Base-by-base conservation (phyloP, 2,329 filamentous ascomycete genomes). In the Diaporthe destruens region DNA sequence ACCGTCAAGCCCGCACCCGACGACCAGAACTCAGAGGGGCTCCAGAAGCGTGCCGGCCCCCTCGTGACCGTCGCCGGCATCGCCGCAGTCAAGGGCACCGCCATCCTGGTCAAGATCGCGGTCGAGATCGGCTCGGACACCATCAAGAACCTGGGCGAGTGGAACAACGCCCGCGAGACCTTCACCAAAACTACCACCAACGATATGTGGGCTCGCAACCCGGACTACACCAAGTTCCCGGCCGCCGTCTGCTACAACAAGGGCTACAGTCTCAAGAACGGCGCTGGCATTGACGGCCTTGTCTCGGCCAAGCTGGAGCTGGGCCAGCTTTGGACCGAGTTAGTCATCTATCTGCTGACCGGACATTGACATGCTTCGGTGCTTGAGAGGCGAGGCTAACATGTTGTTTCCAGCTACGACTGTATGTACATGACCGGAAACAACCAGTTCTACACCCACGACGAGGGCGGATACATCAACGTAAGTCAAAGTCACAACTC, bases 51-150 rank as follows among this genome's bases (percentile, higher is more conserved):
- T 32, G 34, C 34, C 12, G 68, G 39, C 12, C 70, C 72, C 0
- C 49, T 68, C 29, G 76, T 82, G 78, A 69, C 80, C 79, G 65
- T 69, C 8, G 42, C 42, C 16, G 67, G 47, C 49, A 55, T 71
- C 47, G 66, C 63, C 39, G 51, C 63, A 16, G 34, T 70, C 56
- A 65, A 66, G 39, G 73, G 47, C 25, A 47, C 56, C 18, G 65
- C 63, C 16, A 53, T 71, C 18, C 18, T 74, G 34, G 63, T 68
- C 57, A 54, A 69, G n/a, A 67, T 69, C 32, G 73, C 73, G 20
- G 67, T 73, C 14, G 55, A 74, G 34, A 65, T 68, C 61, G 73
- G 68, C 20, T 18, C 36, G 23, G 67, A 69, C 25, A 69, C 67
- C 25, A 71, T 75, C 66, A 69, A 67, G 54, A 61, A 75, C 71